Conservation (phyloP, 2,329 filamentous ascomycete genomes). For the Penicillium sp. region DNA sequence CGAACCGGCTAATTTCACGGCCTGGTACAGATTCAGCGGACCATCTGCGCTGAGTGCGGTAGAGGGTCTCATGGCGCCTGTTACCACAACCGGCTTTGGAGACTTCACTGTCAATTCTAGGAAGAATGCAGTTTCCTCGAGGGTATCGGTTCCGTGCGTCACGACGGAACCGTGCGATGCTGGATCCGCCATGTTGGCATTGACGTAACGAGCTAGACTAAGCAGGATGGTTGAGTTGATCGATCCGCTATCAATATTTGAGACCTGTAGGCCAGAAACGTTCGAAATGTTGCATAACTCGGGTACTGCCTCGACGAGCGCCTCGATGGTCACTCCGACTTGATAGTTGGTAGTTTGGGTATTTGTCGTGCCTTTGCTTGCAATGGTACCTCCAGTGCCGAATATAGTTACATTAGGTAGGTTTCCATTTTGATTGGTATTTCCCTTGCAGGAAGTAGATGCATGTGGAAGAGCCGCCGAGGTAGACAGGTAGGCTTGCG, state of each 20-base stretch:
- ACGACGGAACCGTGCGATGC: background rate
- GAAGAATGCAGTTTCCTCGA: conserved; percentile 10
- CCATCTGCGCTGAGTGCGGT: conserved; percentile 1
- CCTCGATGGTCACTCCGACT: background rate
- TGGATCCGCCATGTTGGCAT: background rate
- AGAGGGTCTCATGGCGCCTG: conserved; percentile 2
- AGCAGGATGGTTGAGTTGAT: conserved; percentile 1
- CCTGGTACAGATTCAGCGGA: conserved; percentile 2
- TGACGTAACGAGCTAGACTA: background rate
- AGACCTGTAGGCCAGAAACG: conserved; percentile 1
- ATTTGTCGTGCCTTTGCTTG: conserved; percentile 1
- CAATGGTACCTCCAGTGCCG: conserved; percentile 2
- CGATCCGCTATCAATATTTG: conserved; percentile 5
- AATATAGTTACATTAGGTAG: conserved; percentile 5
- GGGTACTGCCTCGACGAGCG: conserved; percentile 1
- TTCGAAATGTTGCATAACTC: conserved; percentile 6
- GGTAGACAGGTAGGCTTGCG: background rate
- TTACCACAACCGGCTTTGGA: background rate
- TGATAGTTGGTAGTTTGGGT: conserved; percentile 4
- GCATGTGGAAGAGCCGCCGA: background rate
- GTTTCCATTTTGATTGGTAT: background rate
- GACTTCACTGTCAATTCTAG: background rate
- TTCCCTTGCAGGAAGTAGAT: background rate
- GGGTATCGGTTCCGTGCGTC: conserved; percentile 9
- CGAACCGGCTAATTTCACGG: background rate